Evolutionary conservation across 257 asterid genomes (phyloP).

Genomic region (Fraxinus anomala): DNA sequence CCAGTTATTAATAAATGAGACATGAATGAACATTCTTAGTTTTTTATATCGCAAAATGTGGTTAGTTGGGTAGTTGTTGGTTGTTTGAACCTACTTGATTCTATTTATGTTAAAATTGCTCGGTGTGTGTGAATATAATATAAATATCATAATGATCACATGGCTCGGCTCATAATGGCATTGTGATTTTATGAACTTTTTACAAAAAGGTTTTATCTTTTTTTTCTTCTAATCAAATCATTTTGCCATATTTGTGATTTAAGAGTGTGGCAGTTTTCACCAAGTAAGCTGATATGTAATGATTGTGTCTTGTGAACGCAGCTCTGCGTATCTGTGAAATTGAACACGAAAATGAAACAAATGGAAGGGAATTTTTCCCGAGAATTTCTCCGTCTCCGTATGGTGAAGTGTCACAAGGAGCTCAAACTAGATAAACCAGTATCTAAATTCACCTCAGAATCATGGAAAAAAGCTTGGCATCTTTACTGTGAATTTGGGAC

Average conservation of each 20-base stretch:
- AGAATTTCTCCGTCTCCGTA: slow-evolving; percentile 66
- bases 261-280: neutral
- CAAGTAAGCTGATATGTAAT: neutral
- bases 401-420: slow-evolving; percentile 71
- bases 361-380: slow-evolving; percentile 36
- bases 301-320: slow-evolving; percentile 32
- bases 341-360: slow-evolving; percentile 30
- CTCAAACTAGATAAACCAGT: slow-evolving; percentile 64
- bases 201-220: neutral
- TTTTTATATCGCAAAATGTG: neutral
- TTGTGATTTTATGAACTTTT: too few species aligned
- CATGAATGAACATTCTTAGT: neutral
- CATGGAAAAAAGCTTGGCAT: slow-evolving; percentile 75
- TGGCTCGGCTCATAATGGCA: neutral
- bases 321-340: slow-evolving; percentile 63
- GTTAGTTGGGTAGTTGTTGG: neutral
- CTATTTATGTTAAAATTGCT: neutral
- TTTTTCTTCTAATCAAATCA: neutral
- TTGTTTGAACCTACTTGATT: neutral
- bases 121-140: neutral
- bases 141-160: neutral
- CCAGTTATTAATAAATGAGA: neutral
- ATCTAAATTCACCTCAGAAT: slow-evolving; percentile 44
- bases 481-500: slow-evolving; percentile 88
- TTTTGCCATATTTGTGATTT: neutral